Base-by-base conservation (phyloP, 768 basidiomycete genomes). In the Phlebiopsis flavidoalba region DNA sequence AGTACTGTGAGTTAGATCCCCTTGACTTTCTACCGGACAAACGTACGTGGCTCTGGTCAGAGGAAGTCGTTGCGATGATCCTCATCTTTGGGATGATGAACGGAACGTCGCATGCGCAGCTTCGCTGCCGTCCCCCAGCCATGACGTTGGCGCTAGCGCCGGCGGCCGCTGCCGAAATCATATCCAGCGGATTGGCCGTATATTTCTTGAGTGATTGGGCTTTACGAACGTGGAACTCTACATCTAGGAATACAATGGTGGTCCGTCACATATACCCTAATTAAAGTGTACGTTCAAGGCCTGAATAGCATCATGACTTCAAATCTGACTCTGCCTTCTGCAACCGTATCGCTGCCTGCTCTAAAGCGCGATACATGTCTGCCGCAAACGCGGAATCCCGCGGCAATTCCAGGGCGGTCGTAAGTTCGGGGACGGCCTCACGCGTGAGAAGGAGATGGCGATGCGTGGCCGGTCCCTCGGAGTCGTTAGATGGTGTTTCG, bases 351-450 rank as follows among this genome's bases (percentile, higher is more conserved):
- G 66, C 69, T 53, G 75, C 77, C 69, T 92, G 89, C 61, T 85
- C 83, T 12, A 90, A 70, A 5, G 89, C 90, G 37, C 88, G 82
- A 64, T 81, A 76, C 48, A 91, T 70, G 66, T 87, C 83, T 36
- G 76, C 72, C 26, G 74, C 75, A 54, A 71, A 70, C 35, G 66
- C 59, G 31, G 80, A 75, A 24, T 73, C 74, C 33, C 74, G 65
- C 8, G 80, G 75, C 26, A 89, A 72, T 11, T 70, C 72, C 52
- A 88, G 81, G 12, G 75, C 57, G 8, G 72, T 64, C 17, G 83
- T 65, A 54, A 91, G 79, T 22, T 67, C 66, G 12, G 84, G 83
- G 2, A 90, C 76, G 33, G 79, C 85, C 19, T 81, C 79, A 21
- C 75, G 79, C 14, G 76, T 76, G 8, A 91, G 75, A 22, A 87